phyloP scores from a whole-genome alignment of 2,329 filamentous ascomycete genomes.

The Bertia moriformis region DNA sequence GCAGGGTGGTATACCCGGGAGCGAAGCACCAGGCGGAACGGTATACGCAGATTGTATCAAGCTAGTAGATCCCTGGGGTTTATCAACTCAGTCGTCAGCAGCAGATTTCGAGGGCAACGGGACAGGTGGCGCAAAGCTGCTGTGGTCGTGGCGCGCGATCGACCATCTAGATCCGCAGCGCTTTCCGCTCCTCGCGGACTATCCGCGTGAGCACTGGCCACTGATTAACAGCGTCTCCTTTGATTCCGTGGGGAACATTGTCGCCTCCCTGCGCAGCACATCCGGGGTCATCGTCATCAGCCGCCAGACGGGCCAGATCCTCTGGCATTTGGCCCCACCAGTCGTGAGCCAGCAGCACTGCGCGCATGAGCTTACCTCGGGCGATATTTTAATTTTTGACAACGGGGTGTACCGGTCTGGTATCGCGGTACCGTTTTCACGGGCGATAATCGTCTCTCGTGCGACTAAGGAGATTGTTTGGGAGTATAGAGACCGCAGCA shows the following conservation, averaged over 20 bases:
- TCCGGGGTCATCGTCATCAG: conserved; percentile 26
- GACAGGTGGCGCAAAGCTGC: conserved; percentile 13
- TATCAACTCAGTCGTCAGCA: not conserved
- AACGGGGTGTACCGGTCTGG: conserved; percentile 25
- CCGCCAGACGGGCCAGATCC: conserved; percentile 19
- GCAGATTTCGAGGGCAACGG: not conserved
- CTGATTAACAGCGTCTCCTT: conserved; percentile 26
- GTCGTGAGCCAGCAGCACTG: conserved; percentile 27
- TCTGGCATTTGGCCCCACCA: conserved; percentile 23
- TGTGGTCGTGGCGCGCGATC: conserved; percentile 26
- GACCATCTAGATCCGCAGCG: conserved; percentile 20
- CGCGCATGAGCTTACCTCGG: conserved; percentile 21
- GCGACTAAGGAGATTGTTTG: conserved; percentile 24
- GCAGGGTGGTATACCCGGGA: conserved; percentile 22
- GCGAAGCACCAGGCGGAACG: conserved; percentile 18
- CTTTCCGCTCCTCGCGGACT: conserved; percentile 23
- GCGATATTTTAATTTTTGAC: conserved; percentile 28
- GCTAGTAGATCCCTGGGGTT: conserved; percentile 16
- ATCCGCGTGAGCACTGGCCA: conserved; percentile 24
- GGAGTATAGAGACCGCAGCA: conserved; percentile 21
- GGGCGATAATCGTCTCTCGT: conserved; percentile 21
- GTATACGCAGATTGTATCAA: conserved; percentile 26
- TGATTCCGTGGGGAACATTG: conserved; percentile 21
- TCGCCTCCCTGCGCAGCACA: conserved; percentile 23
- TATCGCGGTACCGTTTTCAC: conserved; percentile 22